Conservation (phyloP, 179 eudicot species). For the Pouteria campechiana region DNA sequence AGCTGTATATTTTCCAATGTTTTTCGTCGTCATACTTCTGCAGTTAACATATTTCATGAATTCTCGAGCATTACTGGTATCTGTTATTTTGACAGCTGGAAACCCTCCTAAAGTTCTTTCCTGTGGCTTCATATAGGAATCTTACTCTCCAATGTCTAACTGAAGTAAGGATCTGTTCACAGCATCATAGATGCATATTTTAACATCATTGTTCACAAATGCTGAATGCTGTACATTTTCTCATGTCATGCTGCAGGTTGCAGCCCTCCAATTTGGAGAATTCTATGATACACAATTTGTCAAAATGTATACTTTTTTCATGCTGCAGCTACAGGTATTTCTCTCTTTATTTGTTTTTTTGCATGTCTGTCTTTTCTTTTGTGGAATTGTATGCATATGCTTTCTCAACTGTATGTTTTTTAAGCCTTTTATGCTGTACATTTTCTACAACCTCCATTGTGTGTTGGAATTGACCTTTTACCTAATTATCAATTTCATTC, state of each 20-base stretch:
- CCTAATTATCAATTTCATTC: neutral
- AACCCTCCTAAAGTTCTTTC: slow-evolving; percentile 76
- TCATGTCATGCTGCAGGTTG: slow-evolving; percentile 52
- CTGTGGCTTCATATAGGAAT: slow-evolving; percentile 77
- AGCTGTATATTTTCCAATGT: neutral
- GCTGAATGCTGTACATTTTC: neutral
- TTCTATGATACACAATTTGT: slow-evolving; percentile 71
- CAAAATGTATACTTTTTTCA: slow-evolving; percentile 77
- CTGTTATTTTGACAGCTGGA: slow-evolving; percentile 80
- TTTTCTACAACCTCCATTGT: too few relatives aligned
- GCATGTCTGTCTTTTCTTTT: neutral
- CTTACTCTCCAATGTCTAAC: slow-evolving; percentile 92
- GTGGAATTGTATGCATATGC: neutral
- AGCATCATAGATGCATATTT: too few relatives aligned
- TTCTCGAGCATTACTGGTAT: slow-evolving; percentile 2
- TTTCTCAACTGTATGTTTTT: too few relatives aligned
- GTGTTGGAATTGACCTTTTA: neutral
- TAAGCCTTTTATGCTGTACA: too few relatives aligned
- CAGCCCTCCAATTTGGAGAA: slow-evolving; percentile 84
- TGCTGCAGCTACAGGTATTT: slow-evolving; percentile 85
- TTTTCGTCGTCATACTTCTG: neutral
- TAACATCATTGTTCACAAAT: neutral
- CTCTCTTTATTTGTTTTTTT: neutral
- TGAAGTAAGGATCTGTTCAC: slow-evolving; percentile 45
- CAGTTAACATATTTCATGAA: neutral